Evolutionary conservation across 179 eudicot genomes (phyloP), one percentile per base, ranked within the genome.

Genomic region (Silene coronaria): DNA sequence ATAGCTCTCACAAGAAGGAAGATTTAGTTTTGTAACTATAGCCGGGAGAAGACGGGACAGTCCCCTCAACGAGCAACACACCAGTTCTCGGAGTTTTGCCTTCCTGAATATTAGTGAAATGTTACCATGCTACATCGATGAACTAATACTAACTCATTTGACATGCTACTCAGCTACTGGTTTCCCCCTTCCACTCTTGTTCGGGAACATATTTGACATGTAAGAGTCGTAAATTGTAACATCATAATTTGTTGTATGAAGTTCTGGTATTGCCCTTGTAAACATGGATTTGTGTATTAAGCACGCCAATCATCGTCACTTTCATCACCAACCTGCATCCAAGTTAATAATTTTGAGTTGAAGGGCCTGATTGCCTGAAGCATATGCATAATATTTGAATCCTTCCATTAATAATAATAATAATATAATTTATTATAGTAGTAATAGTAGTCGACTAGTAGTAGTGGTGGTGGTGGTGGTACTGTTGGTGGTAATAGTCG

Each of bases 261-360:
- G 23, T 19, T 19, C 23, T 57, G 61, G 19, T 28, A 26, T 7
- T 62, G 30, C 30, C 61, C 57, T 71, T 12, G 38, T 14, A 70
- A 34, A 28, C 28, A 46, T 17, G 8, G 22, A 13, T 17, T 19
- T 42, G 27, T 51, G 27, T 63, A 67, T 85, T 81, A 87, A 72
- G 74, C 80, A 32, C 76, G 65, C 88, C 86, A 85, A 68, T 87
- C 88, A 28, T 85, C 86, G 57, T 87, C 90, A 79, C 87, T 85
- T 76, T 14, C 86, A 75, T 76, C 73, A 12, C 21, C 32, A 8
- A 63, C 76, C 80, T 78, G 76, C 17, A 63, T 16, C 17, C 27
- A 51, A 45, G 46, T 9, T 12, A 59, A 27, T 9, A 26, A n/a
- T 3, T 3, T 5, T 58, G 24, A 76, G 74, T 9, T 17, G 21